Conservation (phyloP, 495 filamentous ascomycete species). For the Letharia lupina region DNA sequence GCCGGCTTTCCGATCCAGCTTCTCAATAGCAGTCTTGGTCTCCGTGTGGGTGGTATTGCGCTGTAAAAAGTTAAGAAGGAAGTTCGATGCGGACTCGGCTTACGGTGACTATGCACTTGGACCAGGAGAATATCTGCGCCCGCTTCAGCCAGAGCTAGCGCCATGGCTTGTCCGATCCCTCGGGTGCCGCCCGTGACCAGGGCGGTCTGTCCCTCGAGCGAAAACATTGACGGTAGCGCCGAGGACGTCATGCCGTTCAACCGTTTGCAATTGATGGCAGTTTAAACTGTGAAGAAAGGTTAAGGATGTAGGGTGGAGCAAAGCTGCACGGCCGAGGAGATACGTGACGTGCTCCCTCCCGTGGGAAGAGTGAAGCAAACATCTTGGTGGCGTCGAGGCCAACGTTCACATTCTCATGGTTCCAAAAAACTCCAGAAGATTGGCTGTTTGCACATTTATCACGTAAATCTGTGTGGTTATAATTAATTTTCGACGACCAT, state of each 20-base stretch:
- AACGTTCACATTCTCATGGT: background rate
- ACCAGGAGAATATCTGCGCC: conserved; percentile 76
- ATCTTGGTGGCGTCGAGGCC: background rate
- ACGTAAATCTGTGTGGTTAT: background rate
- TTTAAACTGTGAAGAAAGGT: background rate
- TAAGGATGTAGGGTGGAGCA: background rate
- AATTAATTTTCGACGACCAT: background rate
- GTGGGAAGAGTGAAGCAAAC: background rate
- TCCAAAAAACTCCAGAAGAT: background rate
- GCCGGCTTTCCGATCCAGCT: conserved; percentile 55
- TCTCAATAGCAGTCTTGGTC: conserved; percentile 53
- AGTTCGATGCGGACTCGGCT: background rate
- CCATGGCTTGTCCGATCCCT: conserved; percentile 81
- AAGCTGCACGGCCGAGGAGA: background rate
- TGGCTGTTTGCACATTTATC: background rate
- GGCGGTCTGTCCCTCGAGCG: conserved; percentile 54
- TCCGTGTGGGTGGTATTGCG: conserved; percentile 56
- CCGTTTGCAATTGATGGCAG: background rate
- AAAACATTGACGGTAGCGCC: conserved; percentile 28
- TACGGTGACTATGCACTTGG: conserved; percentile 28
- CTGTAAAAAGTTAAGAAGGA: conserved; percentile 30
- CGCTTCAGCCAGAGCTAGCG: conserved; percentile 70
- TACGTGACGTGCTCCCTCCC: background rate
- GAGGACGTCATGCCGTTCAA: conserved; percentile 4
- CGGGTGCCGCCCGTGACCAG: conserved; percentile 80